Evolutionary conservation across 306 rosid species (phyloP), one percentile per base, ranked within the genome.

Genomic region (Vachellia pachyceras): DNA sequence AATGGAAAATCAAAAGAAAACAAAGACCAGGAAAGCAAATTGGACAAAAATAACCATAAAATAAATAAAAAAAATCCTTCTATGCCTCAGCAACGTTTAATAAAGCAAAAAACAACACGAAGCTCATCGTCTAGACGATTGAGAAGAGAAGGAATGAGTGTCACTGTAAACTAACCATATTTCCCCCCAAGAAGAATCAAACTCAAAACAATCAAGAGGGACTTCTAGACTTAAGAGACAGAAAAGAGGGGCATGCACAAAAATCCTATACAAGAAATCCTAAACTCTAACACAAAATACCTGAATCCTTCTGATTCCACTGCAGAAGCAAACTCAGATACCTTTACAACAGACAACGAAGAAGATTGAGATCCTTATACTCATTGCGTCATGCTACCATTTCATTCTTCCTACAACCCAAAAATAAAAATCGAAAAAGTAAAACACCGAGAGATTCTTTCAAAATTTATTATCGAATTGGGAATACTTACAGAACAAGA

Each of bases 401-500:
- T n/a, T n/a, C n/a, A n/a, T n/a, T n/a, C n/a, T n/a, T 37, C 13
- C 5, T 36, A 3, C 6, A 0, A 46, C 46, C 23, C 39, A 54
- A 44, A 58, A 45, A 23, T 2, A 10, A 68, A 68, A 42, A 22
- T 10, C 1, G 0, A 10, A n/a, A 10, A 35, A 15, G 20, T 44
- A 29, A 12, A 47, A 23, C 60, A 20, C 1, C 63, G 13, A 20
- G 7, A 4, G 35, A 69, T 42, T 66, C 20, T 63, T n/a, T 25
- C 47, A 2, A 22, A 6, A 52, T 57, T 6, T 50, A 50, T 13
- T 36, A 60, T 20, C 54, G 82, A 75, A 64, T 58, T 76, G 80
- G 70, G 65, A 74, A 57, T 72, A 78, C 86, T 83, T 69, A 78
- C 79, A n/a, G n/a, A n/a, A n/a, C n/a, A n/a, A n/a, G n/a, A n/a